Evolutionary conservation across 2,329 filamentous ascomycete species (phyloP), one percentile per base, ranked within the genome.

Genomic region (Hypoxylon sp.): DNA sequence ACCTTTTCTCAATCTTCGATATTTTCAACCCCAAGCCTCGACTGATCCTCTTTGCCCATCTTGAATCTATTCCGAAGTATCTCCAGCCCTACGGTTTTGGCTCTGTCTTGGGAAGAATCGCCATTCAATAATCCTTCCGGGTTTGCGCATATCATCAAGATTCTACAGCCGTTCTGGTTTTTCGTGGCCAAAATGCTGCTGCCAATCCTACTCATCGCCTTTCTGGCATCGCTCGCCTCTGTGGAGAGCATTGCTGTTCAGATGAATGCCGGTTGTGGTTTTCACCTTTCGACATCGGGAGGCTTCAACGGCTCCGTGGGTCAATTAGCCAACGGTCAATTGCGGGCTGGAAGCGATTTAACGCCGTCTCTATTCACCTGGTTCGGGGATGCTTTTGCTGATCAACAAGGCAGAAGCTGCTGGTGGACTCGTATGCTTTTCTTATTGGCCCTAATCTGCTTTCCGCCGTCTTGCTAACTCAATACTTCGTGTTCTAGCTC

Each of bases 291-390:
- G 3, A 83, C 85, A 36, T 80, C 80, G 38, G 85, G 85, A 17
- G 81, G 79, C 62, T 77, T 80, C 17, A 80, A 82, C 30, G 87
- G 88, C n/a, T 75, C 80, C 3, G 79, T 91, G 45, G 89, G 87
- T 10, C 86, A 91, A 75, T 81, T 91, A 38, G 73, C 67, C 57
- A 87, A 90, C 75, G 90, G 90, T 7, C 89, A 91, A 79, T 85
- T 84, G 73, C 84, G 88, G 52, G 82, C 90, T 48, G 85, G 86
- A 38, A 84, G 85, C 45, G 80, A 79, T 21, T 76, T 86, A 11
- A 68, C 79, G 3, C 74, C 82, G 50, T 83, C 82, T 13, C 80
- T 83, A 7, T 91, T 86, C 75, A 88, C 83, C 63, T 83, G 91
- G 72, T 81, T 84, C 68, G 80, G 81, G 14, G 82, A 82, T 56